phyloP scores from a whole-genome alignment of 1,139 yeast genomes.

The Taiozyma sp. region DNA sequence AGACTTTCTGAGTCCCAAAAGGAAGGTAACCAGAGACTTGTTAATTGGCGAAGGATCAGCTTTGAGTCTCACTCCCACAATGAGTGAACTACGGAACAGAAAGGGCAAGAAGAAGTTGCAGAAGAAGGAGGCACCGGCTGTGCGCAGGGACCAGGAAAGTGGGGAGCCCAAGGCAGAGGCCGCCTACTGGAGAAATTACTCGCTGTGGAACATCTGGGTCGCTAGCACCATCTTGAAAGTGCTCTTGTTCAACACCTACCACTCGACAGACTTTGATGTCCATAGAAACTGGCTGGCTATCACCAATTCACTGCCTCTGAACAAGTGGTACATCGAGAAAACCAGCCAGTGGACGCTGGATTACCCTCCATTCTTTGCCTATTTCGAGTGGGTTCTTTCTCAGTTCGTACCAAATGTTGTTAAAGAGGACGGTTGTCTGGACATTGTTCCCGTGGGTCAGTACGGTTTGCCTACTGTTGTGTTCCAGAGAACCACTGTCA shows the following conservation, averaged over 20 bases:
- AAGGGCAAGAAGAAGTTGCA: background rate
- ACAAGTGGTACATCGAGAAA: conserved; percentile 77
- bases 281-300: conserved; percentile 97
- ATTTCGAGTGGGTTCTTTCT: conserved; percentile 80
- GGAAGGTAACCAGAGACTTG: too few relatives aligned
- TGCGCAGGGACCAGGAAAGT: background rate
- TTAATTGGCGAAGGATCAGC: background rate
- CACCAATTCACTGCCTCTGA: conserved; percentile 71
- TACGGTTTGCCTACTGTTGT: conserved; percentile 77
- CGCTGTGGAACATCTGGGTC: conserved; percentile 63
- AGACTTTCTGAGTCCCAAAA: too few relatives aligned
- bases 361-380: conserved; percentile 97
- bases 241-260: conserved; percentile 45
- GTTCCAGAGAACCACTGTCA: conserved; percentile 80
- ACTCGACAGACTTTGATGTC: conserved; percentile 94
- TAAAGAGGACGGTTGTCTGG: conserved; percentile 72
- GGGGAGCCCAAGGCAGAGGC: conserved; percentile 1
- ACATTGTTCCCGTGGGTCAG: conserved; percentile 56
- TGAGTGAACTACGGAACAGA: conserved; percentile 1
- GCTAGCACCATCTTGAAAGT: conserved; percentile 54
- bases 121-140: background rate
- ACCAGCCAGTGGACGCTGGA: conserved; percentile 96
- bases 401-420: conserved; percentile 66
- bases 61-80: background rate
- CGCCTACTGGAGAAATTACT: conserved; percentile 30